Conservation (phyloP, 306 rosid species). For the Fragaria iinumae region DNA sequence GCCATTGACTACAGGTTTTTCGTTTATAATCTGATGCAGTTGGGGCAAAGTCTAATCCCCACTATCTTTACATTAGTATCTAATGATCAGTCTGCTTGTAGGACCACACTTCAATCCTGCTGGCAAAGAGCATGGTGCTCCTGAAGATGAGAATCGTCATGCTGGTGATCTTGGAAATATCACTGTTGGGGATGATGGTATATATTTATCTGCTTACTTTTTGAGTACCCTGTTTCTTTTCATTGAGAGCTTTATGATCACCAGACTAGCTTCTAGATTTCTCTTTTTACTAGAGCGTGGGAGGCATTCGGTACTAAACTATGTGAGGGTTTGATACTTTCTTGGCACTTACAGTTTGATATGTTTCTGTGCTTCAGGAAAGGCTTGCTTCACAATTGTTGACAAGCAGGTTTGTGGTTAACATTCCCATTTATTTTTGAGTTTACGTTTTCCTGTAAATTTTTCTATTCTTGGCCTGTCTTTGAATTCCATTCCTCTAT, state of each 20-base stretch:
- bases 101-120: conserved; percentile 91
- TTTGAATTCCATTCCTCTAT: conserved; percentile 7
- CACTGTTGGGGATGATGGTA: conserved; percentile 81
- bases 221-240: background rate
- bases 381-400: conserved; percentile 51
- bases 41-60: background rate
- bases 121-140: conserved; percentile 81
- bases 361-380: conserved; percentile 55
- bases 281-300: background rate
- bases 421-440: conserved; percentile 6
- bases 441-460: background rate
- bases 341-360: conserved; percentile 12
- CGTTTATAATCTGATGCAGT: background rate
- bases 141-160: conserved; percentile 75
- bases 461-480: background rate
- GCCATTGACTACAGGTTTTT: background rate
- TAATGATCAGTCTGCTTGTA: conserved; percentile 24
- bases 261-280: background rate
- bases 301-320: background rate
- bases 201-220: conserved; percentile 6
- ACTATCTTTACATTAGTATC: background rate
- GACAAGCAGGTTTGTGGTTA: conserved; percentile 65
- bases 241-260: background rate
- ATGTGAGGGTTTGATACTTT: background rate
- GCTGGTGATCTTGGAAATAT: conserved; percentile 97